phyloP scores from a whole-genome alignment of 106 monocot species.

The Acanthochlamys bracteata region DNA sequence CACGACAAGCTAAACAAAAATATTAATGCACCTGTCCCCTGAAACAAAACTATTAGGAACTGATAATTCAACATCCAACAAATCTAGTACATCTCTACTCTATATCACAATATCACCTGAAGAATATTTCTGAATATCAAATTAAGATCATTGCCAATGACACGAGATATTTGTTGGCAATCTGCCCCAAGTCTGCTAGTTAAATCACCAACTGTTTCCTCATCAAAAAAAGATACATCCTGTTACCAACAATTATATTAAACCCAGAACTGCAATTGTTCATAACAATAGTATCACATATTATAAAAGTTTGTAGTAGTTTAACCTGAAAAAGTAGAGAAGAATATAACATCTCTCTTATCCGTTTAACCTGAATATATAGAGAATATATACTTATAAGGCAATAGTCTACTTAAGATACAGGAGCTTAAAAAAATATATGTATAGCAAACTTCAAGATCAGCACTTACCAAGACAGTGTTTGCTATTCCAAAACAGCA shows the following conservation, averaged over 20 bases:
- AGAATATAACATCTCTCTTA: conserved; percentile 80
- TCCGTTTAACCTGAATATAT: conserved; percentile 65
- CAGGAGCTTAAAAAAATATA: too few species aligned
- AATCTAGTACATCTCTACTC: not conserved
- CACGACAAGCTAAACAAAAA: conserved; percentile 79
- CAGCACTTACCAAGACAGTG: conserved; percentile 75
- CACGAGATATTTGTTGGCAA: conserved; percentile 97
- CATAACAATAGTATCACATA: too few species aligned
- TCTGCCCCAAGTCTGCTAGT: conserved; percentile 96
- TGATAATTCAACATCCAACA: not conserved
- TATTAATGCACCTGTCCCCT: conserved; percentile 74
- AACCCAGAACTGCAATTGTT: not conserved
- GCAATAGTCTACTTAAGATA: too few species aligned
- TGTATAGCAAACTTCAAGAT: not conserved
- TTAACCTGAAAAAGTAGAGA: conserved; percentile 76
- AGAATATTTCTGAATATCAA: conserved; percentile 73
- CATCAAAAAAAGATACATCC: conserved; percentile 87
- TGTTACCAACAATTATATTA: conserved; percentile 12
- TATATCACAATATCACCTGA: conserved; percentile 46
- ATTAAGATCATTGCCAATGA: conserved; percentile 94
- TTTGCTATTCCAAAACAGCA: conserved; percentile 90
- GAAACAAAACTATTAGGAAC: conserved; percentile 9
- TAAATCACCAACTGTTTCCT: conserved; percentile 91
- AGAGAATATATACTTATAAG: not conserved
- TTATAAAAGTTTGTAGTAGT: too few species aligned